phyloP scores from a whole-genome alignment of 768 basidiomycete species.

The Candolleomyces efflorescens region DNA sequence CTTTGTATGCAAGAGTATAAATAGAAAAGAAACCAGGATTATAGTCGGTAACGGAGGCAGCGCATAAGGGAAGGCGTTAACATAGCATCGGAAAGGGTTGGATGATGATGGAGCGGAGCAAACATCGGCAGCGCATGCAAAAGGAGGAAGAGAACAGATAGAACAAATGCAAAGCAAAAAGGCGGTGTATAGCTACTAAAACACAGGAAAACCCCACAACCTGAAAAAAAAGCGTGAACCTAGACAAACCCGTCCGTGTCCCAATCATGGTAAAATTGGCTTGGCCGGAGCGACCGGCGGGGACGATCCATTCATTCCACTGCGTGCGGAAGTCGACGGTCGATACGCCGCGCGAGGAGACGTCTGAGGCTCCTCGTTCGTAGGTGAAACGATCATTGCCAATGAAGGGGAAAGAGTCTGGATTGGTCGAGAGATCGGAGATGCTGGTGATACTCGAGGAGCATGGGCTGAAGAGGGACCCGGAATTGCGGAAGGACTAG shows the following conservation, averaged over 20 bases:
- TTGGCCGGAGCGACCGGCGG: constrained; percentile 22
- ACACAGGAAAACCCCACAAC: neutral
- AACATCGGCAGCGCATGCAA: neutral
- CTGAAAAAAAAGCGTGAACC: neutral
- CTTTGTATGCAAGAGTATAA: too few species aligned
- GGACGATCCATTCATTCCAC: constrained; percentile 19
- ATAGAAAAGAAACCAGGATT: too few species aligned
- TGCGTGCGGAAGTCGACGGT: constrained; percentile 25
- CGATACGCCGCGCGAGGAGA: constrained; percentile 31
- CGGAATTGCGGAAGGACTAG: neutral
- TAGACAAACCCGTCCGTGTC: neutral
- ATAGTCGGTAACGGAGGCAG: too few species aligned
- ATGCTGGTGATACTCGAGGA: constrained; percentile 11
- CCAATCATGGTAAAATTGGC: constrained; percentile 13
- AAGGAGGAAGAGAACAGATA: neutral
- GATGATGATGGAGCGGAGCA: neutral
- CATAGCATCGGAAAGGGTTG: neutral
- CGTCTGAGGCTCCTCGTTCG: constrained; percentile 34
- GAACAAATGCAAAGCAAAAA: constrained; percentile 2
- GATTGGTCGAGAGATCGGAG: constrained; percentile 29
- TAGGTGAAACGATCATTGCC: constrained; percentile 61
- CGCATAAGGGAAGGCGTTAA: too few species aligned
- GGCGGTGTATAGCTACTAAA: neutral
- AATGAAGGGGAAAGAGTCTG: constrained; percentile 59
- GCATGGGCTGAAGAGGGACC: neutral